Conservation (phyloP, 2,329 filamentous ascomycete species). For the Dactylonectria macrodidyma region DNA sequence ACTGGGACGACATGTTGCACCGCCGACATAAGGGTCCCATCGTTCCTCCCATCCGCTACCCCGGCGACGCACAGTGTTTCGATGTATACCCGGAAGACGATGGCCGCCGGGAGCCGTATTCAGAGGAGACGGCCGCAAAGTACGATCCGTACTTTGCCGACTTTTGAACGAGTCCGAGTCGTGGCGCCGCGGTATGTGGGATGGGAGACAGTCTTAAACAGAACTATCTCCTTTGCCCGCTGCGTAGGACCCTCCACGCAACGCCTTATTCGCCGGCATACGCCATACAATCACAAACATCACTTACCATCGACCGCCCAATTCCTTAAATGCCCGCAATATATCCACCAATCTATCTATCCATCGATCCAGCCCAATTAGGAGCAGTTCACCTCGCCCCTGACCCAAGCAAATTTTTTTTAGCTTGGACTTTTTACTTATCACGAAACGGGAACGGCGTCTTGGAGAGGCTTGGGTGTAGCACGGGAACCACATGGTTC, state of each 20-base stretch:
- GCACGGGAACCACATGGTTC: slow-evolving; percentile 1
- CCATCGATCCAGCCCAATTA: neutral
- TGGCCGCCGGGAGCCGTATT: slow-evolving; percentile 75
- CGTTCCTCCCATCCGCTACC: slow-evolving; percentile 79
- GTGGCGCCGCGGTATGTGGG: neutral
- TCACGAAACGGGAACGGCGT: slow-evolving; percentile 7
- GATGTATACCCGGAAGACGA: slow-evolving; percentile 87
- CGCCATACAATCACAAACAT: slow-evolving; percentile 2
- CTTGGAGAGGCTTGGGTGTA: neutral
- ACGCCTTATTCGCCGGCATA: neutral
- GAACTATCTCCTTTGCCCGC: neutral
- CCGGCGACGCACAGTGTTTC: slow-evolving; percentile 85
- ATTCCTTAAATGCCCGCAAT: neutral
- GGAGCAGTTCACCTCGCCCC: neutral
- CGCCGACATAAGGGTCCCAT: slow-evolving; percentile 79
- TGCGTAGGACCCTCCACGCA: neutral
- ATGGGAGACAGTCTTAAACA: neutral
- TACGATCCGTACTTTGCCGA: slow-evolving; percentile 81
- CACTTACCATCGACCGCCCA: neutral
- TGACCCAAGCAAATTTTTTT: neutral
- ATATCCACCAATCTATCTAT: neutral
- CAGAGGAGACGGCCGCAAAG: slow-evolving; percentile 75
- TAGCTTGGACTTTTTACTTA: neutral
- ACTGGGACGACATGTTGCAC: slow-evolving; percentile 81
- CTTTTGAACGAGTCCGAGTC: slow-evolving; percentile 58